phyloP scores from a whole-genome alignment of 352 stramenopile genomes.

The Globisporangium abappressorium region DNA sequence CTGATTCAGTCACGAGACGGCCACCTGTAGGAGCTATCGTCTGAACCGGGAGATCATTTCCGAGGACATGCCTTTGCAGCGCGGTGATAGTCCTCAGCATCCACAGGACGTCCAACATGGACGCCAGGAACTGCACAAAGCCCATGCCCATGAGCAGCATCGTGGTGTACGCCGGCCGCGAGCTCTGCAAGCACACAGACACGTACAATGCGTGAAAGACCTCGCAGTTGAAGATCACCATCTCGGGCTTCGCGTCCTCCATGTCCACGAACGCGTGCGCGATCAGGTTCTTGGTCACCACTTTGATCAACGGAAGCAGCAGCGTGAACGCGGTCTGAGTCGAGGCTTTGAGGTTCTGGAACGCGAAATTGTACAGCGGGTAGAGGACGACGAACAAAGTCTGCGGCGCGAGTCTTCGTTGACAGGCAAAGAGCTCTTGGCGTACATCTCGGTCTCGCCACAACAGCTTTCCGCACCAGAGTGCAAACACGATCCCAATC shows the following conservation, averaged over 20 bases:
- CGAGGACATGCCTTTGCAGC: not conserved
- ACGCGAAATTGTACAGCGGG: slow-evolving; percentile 23
- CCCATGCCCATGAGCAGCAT: not conserved
- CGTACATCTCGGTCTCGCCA: not conserved
- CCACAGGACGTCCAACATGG: not conserved
- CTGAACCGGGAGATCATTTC: not conserved
- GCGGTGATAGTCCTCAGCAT: not conserved
- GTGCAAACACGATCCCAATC: not conserved
- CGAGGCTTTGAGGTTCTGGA: slow-evolving; percentile 10
- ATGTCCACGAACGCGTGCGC: slow-evolving; percentile 18
- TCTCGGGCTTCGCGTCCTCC: slow-evolving; percentile 25
- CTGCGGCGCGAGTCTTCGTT: slow-evolving; percentile 6
- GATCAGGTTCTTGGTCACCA: slow-evolving; percentile 24
- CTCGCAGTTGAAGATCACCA: slow-evolving; percentile 28
- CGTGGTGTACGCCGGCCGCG: slow-evolving; percentile 19
- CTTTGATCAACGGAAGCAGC: slow-evolving; percentile 22
- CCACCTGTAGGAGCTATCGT: not conserved
- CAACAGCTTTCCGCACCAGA: not conserved
- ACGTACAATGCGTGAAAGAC: slow-evolving; percentile 27
- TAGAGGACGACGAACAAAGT: slow-evolving; percentile 24
- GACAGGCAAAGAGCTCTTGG: slow-evolving; percentile 16
- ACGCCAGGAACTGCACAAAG: not conserved
- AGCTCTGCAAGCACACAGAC: slow-evolving; percentile 25
- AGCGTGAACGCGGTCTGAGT: slow-evolving; percentile 19
- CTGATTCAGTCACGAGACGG: not conserved